Conservation (phyloP, 2,329 filamentous ascomycete species). For the Aspergillus oerlinghausenensis region DNA sequence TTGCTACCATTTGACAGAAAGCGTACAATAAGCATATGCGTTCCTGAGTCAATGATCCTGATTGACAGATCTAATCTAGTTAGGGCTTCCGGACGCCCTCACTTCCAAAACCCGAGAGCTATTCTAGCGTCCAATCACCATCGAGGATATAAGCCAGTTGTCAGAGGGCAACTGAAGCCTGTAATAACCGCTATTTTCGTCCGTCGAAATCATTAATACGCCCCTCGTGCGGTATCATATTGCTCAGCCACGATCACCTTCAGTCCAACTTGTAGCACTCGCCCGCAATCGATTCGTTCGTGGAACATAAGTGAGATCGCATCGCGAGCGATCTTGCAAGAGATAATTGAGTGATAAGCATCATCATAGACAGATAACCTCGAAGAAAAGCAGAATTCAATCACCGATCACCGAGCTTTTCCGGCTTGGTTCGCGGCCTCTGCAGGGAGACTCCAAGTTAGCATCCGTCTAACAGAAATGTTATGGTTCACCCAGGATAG, state of each 20-base stretch:
- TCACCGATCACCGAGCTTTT: slow-evolving; percentile 45
- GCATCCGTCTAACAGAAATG: background rate
- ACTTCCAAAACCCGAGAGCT: background rate
- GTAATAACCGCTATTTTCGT: background rate
- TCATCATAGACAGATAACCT: slow-evolving; percentile 14
- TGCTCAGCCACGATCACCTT: background rate
- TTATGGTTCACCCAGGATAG: background rate
- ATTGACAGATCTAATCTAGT: background rate
- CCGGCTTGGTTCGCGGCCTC: slow-evolving; percentile 49
- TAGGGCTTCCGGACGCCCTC: background rate
- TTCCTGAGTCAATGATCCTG: no score
- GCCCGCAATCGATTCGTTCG: background rate
- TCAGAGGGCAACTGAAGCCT: background rate
- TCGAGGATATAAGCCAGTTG: background rate
- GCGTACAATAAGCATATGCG: background rate
- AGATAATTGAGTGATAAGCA: slow-evolving; percentile 5
- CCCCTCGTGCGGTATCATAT: background rate
- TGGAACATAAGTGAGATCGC: slow-evolving; percentile 6
- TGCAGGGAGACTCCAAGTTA: slow-evolving; percentile 14
- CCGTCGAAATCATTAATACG: background rate
- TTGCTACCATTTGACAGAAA: background rate
- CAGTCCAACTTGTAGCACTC: background rate
- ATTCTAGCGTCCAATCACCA: background rate
- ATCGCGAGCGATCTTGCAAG: slow-evolving; percentile 6
- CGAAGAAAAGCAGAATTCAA: slow-evolving; percentile 9